These are phyloP conservation scores for Alloteropsis angusta DNA, from an alignment of 202 grass and related monocot species.

Conservation along the genomic window DNA sequence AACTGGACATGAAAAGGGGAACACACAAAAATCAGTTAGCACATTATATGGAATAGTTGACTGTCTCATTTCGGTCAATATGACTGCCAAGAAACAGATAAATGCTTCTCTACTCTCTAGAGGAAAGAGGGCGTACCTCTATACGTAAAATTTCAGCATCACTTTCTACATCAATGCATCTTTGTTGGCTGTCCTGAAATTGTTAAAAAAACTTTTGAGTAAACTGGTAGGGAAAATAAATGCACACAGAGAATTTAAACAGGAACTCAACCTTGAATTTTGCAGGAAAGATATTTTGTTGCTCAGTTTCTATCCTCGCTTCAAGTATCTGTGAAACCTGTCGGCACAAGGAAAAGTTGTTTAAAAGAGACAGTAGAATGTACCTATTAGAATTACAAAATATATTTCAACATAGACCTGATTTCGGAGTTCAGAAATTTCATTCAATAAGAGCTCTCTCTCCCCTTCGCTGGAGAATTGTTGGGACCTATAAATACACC, in stretches of 20 bases:
- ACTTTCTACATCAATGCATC: slow-evolving; percentile 10
- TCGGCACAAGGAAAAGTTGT: slow-evolving; percentile 22
- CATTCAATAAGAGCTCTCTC: slow-evolving; percentile 65
- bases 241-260: not conserved
- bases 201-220: not conserved
- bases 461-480: slow-evolving; percentile 80
- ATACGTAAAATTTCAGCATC: slow-evolving; percentile 44
- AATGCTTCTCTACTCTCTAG: not conserved
- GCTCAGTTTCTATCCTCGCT: slow-evolving; percentile 38
- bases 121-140: slow-evolving; percentile 36
- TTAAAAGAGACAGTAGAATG: slow-evolving; percentile 20
- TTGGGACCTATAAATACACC: slow-evolving; percentile 45
- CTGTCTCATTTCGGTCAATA: slow-evolving; percentile 3
- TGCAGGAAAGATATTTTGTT: slow-evolving; percentile 31
- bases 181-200: slow-evolving; percentile 43
- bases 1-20: slow-evolving; percentile 44
- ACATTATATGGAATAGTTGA: not conserved
- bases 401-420: slow-evolving; percentile 38
- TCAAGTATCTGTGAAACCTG: slow-evolving; percentile 57
- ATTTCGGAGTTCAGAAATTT: slow-evolving; percentile 72
- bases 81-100: not conserved
- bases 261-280: slow-evolving; percentile 46
- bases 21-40: not conserved
- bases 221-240: not conserved
- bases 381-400: slow-evolving; percentile 20